Percentiles rank a stretch among this genome's conserved stretches.
These are phyloP conservation scores for Podaxis sp. DNA, from an alignment of 768 basidiomycete genomes.

Conservation along the genomic window DNA sequence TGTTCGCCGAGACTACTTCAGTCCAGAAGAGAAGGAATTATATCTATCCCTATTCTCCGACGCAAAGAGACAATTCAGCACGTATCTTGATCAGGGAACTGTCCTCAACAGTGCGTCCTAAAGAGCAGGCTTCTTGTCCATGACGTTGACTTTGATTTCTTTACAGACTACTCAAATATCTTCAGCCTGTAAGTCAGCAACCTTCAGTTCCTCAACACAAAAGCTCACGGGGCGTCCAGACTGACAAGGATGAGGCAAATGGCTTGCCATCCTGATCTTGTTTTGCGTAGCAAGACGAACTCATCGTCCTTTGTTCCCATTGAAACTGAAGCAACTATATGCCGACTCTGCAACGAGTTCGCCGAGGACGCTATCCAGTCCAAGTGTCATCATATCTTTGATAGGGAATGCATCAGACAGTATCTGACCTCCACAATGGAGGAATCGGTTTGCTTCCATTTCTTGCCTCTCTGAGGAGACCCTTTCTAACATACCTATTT, in stretches of 20 bases:
- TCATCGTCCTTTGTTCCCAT: constrained; percentile 57
- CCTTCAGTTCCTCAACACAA: not conserved
- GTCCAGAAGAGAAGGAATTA: constrained; percentile 94
- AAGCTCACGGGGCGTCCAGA: constrained; percentile 36
- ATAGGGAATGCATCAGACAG: constrained; percentile 93
- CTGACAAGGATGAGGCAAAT: constrained; percentile 96
- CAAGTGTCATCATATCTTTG: constrained; percentile 92
- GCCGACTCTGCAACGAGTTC: constrained; percentile 94
- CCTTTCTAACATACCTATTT: not conserved
- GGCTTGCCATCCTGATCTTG: constrained; percentile 94
- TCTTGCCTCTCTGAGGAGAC: not conserved
- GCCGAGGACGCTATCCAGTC: constrained; percentile 97
- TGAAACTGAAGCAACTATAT: constrained; percentile 78
- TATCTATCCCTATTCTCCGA: constrained; percentile 91
- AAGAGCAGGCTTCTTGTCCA: not conserved
- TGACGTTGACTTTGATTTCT: constrained; percentile 13
- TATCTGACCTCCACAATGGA: constrained; percentile 80
- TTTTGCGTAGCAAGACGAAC: constrained; percentile 84
- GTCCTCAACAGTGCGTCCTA: constrained; percentile 80
- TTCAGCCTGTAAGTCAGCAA: constrained; percentile 63
- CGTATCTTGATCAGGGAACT: constrained; percentile 89
- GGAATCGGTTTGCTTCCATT: constrained; percentile 44
- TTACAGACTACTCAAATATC: constrained; percentile 92
- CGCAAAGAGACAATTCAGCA: constrained; percentile 88
- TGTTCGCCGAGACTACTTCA: constrained; percentile 89